phyloP scores from a whole-genome alignment of 306 rosid species.

The Fragaria nilgerrensis region DNA sequence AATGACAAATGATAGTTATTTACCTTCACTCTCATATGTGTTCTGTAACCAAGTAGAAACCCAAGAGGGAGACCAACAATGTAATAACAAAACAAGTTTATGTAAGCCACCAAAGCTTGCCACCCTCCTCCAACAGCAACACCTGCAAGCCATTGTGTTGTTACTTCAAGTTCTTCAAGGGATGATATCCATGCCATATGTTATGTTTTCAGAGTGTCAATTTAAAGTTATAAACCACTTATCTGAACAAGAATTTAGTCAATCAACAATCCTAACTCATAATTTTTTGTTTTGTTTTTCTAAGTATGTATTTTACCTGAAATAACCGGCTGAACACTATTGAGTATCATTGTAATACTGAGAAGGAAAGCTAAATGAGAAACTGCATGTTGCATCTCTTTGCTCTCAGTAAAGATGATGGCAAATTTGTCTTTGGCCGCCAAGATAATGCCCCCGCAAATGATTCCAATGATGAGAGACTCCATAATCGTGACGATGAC shows the following conservation, averaged over 20 bases:
- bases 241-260: neutral
- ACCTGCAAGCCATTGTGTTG: conserved; percentile 42
- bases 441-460: conserved; percentile 48
- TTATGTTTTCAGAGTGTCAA: neutral
- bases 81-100: conserved; percentile 82
- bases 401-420: conserved; percentile 61
- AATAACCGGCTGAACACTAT: conserved; percentile 87
- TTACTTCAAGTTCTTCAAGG: neutral
- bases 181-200: neutral
- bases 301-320: conserved; percentile 46
- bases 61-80: conserved; percentile 84
- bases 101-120: conserved; percentile 92
- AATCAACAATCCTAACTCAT: neutral
- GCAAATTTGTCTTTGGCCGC: conserved; percentile 65
- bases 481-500: conserved; percentile 52
- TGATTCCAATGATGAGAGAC: conserved; percentile 65
- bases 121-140: conserved; percentile 99
- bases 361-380: conserved; percentile 77
- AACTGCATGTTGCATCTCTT: conserved; percentile 80
- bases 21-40: conserved; percentile 70
- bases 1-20: neutral
- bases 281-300: neutral
- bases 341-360: conserved; percentile 78
- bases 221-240: neutral
- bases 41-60: conserved; percentile 74